Evolutionary conservation across 208 protist genomes (phyloP).

Genomic region (Wallacemonas sp.): DNA sequence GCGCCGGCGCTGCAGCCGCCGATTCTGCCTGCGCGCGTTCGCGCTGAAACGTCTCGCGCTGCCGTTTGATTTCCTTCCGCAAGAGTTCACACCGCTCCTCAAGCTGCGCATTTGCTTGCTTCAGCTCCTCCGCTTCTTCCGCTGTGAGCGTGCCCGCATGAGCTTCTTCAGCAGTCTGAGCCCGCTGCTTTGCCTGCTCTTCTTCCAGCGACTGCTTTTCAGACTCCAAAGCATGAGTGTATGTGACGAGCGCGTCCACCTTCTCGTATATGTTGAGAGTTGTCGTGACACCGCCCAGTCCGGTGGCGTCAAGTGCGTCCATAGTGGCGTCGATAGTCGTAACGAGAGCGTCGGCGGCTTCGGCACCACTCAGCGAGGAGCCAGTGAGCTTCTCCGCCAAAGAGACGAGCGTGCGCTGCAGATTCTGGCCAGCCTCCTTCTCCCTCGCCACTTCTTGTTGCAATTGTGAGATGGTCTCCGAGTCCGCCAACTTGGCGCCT

Average conservation of each 20-base stretch:
- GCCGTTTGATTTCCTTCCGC: conserved; percentile 70
- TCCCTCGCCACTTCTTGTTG: background rate
- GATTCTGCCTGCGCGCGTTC: conserved; percentile 25
- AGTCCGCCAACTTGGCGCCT: conserved; percentile 39
- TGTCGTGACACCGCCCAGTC: background rate
- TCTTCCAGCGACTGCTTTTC: background rate
- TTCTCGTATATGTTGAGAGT: background rate
- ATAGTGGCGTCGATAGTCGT: background rate
- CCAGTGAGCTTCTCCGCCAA: background rate
- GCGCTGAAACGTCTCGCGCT: conserved; percentile 59
- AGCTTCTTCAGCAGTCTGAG: background rate
- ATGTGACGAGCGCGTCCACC: background rate
- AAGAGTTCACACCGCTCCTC: conserved; percentile 81
- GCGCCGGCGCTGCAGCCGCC: background rate
- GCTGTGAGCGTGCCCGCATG: background rate
- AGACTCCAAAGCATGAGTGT: background rate
- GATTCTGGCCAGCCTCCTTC: background rate
- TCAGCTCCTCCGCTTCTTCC: conserved; percentile 18
- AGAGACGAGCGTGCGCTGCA: background rate
- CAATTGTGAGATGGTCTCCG: conserved; percentile 19
- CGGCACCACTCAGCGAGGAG: no score
- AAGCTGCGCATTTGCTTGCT: conserved; percentile 49
- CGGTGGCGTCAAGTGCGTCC: background rate
- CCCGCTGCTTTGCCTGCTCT: background rate
- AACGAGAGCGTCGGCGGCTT: background rate